A percentile compares a stretch with the other conserved stretches of the same genome.
Evolutionary conservation across 129 eudicot species (phyloP).

Genomic region (carrot (Daucus carota)): DNA sequence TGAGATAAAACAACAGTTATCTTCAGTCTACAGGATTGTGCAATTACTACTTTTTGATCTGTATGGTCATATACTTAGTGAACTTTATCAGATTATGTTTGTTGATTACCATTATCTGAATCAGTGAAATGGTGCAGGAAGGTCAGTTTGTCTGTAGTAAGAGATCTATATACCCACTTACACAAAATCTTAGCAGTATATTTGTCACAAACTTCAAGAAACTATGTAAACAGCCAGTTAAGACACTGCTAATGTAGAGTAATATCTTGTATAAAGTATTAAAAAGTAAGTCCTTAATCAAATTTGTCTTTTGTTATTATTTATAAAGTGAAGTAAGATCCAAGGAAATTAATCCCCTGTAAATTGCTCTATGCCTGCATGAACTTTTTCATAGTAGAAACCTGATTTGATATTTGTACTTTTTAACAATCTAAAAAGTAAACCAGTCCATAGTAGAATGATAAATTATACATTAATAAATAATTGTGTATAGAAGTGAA

Average conservation of each 20-base stretch:
- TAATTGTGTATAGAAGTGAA: not conserved
- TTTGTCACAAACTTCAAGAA: not conserved
- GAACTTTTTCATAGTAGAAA: not conserved
- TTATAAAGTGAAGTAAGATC: too few relatives aligned
- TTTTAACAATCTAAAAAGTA: too few relatives aligned
- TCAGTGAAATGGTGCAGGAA: slow-evolving; percentile 6
- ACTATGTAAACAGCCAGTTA: not conserved
- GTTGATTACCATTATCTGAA: not conserved
- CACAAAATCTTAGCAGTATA: not conserved
- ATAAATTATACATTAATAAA: too few relatives aligned
- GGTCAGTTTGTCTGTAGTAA: not conserved
- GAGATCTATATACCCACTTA: not conserved
- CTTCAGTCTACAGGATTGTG: slow-evolving; percentile 3
- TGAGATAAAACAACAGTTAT: slow-evolving; percentile 9
- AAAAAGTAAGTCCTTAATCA: not conserved
- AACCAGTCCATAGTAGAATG: too few relatives aligned
- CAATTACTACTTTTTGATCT: not conserved
- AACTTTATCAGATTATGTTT: not conserved
- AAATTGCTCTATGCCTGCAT: not conserved
- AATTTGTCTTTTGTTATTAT: not conserved
- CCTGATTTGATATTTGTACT: not conserved
- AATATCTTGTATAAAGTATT: not conserved
- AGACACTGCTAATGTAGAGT: not conserved
- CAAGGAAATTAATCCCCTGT: too few relatives aligned
- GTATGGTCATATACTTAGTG: not conserved